Evolutionary conservation across 495 filamentous ascomycete species (phyloP).

Genomic region (Alectoria sarmentosa): DNA sequence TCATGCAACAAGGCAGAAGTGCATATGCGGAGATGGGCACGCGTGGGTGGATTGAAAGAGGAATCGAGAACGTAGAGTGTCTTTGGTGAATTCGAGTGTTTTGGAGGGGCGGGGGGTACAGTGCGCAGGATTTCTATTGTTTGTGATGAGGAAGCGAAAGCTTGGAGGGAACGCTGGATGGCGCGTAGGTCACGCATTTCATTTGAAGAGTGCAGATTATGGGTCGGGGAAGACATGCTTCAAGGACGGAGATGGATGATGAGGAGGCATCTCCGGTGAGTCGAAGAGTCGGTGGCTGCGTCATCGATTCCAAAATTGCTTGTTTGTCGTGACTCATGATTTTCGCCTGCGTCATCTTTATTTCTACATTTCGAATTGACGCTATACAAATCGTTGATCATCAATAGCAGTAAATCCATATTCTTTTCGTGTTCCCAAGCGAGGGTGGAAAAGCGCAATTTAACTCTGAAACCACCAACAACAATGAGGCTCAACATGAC

Average conservation of each 20-base stretch:
- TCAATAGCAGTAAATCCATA: not conserved
- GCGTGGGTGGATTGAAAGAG: constrained; percentile 89
- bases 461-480: not conserved
- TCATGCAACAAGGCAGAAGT: constrained; percentile 55
- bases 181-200: constrained; percentile 16
- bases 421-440: not conserved
- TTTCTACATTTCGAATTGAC: not conserved
- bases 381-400: not conserved
- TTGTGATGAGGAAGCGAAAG: constrained; percentile 48
- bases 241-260: not conserved
- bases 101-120: constrained; percentile 32
- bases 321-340: not conserved
- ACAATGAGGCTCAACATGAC: not conserved
- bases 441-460: constrained; percentile 1
- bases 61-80: constrained; percentile 84
- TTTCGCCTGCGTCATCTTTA: not conserved
- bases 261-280: not conserved
- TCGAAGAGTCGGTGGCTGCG: not conserved
- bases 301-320: not conserved
- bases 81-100: constrained; percentile 29
- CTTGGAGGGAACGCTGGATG: constrained; percentile 40
- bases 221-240: constrained; percentile 8
- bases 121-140: constrained; percentile 56
- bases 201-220: not conserved
- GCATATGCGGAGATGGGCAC: constrained; percentile 73